Conservation (phyloP, 176 grass and related monocot species). For the Carex cristatella region DNA sequence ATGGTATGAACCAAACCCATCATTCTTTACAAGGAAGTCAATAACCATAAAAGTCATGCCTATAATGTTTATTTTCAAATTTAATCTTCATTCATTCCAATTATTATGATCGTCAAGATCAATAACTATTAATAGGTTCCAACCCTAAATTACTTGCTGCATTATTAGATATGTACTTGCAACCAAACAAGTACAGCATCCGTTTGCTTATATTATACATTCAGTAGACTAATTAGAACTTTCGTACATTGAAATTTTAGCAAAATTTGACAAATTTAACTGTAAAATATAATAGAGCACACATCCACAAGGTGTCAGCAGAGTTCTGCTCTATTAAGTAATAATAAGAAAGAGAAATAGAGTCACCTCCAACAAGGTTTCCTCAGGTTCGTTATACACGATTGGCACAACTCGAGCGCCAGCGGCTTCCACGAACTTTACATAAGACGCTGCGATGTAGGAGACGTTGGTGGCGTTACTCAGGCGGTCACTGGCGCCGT, state of each 20-base stretch:
- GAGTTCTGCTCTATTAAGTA: not conserved
- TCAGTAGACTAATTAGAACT: not conserved
- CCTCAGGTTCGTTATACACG: constrained; percentile 86
- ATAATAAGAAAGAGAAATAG: not conserved
- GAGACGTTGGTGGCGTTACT: constrained; percentile 55
- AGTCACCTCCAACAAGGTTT: constrained; percentile 48
- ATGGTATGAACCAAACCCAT: not conserved
- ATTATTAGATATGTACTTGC: not conserved
- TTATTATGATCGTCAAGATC: not conserved
- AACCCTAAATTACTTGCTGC: not conserved
- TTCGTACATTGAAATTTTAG: not conserved
- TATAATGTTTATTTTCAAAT: not conserved
- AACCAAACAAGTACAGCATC: not conserved
- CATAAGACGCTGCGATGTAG: constrained; percentile 42
- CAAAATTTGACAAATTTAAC: not conserved
- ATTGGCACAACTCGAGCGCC: constrained; percentile 77
- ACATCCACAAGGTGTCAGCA: not conserved
- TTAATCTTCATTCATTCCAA: not conserved
- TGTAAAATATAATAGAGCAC: not conserved
- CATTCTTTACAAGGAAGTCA: not conserved
- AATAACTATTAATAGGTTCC: not conserved
- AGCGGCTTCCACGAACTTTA: constrained; percentile 87
- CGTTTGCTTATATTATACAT: not conserved
- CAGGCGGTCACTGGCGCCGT: constrained; percentile 52
- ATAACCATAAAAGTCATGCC: not conserved